phyloP scores from a whole-genome alignment of 208 protist species.

The Porcisia hertigi region DNA sequence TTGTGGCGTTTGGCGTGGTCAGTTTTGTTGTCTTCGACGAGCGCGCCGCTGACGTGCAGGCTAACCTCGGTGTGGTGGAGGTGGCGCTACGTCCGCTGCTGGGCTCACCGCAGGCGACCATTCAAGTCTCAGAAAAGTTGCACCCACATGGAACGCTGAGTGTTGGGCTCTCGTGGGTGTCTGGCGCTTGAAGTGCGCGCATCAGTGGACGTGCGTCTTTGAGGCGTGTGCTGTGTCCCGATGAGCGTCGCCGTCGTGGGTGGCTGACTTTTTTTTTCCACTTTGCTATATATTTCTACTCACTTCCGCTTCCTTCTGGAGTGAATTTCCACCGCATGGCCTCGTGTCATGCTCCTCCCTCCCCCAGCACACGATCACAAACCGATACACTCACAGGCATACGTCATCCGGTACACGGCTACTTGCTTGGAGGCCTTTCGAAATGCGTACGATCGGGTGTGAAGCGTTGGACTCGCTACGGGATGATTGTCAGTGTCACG shows the following conservation, averaged over 20 bases:
- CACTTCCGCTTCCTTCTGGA: not conserved
- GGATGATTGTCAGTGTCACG: not conserved
- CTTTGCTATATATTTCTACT: not conserved
- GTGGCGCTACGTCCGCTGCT: conserved; percentile 73
- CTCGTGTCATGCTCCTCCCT: not conserved
- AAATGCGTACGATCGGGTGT: not conserved
- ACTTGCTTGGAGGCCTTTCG: not conserved
- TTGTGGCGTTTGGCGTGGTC: conserved; percentile 60
- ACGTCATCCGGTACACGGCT: not conserved
- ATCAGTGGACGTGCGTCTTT: not conserved
- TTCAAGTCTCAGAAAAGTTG: conserved; percentile 53
- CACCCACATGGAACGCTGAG: conserved; percentile 74
- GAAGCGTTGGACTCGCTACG: not conserved
- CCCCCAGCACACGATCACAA: not conserved
- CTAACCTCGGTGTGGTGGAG: conserved; percentile 70
- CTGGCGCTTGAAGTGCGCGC: conserved; percentile 16
- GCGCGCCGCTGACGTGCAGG: conserved; percentile 54
- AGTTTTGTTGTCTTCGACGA: conserved; percentile 88
- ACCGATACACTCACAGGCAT: not conserved
- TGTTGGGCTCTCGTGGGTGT: conserved; percentile 80
- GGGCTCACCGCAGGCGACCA: conserved; percentile 53
- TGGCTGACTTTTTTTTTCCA: not conserved
- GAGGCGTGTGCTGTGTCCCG: not conserved
- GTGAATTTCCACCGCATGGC: not conserved
- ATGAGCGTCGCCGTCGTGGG: not conserved